Conservation (phyloP, 2,329 filamentous ascomycete genomes). For the Penicillium verrucosum region DNA sequence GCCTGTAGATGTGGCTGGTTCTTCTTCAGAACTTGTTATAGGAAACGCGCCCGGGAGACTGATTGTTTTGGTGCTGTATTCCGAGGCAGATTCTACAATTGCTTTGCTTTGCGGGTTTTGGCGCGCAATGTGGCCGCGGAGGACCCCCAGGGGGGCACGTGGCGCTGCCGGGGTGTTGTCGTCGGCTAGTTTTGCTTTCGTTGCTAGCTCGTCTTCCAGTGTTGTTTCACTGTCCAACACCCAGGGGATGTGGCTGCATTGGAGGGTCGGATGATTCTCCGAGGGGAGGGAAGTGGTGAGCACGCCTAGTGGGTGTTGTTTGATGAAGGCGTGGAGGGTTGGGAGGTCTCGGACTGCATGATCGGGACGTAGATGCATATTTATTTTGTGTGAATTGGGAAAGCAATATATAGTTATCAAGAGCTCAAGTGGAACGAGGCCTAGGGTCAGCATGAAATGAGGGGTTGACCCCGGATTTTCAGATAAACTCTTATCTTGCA, state of each 20-base stretch:
- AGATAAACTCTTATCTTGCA: constrained; percentile 14
- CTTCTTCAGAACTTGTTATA: background rate
- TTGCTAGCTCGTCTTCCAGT: background rate
- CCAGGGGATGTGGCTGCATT: constrained; percentile 23
- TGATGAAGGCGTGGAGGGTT: constrained; percentile 21
- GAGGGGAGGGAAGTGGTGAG: constrained; percentile 20
- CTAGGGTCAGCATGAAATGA: background rate
- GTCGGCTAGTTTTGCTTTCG: background rate
- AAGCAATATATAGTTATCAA: constrained; percentile 12
- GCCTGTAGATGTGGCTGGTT: background rate
- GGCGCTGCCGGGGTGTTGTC: background rate
- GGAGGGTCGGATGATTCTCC: constrained; percentile 11
- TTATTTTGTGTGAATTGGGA: background rate
- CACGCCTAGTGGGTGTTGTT: constrained; percentile 17
- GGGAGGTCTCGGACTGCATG: constrained; percentile 17
- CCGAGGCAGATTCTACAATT: constrained; percentile 13
- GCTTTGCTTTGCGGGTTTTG: constrained; percentile 20
- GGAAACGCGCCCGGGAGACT: constrained; percentile 1
- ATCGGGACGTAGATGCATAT: constrained; percentile 23
- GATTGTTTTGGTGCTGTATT: background rate
- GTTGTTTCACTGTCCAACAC: constrained; percentile 9
- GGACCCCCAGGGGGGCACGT: background rate
- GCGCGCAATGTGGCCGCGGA: constrained; percentile 22
- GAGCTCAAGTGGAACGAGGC: constrained; percentile 8
- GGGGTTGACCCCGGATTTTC: constrained; percentile 16